phyloP scores from a whole-genome alignment of 2,329 filamentous ascomycete species.

The Epichloe bromicola region DNA sequence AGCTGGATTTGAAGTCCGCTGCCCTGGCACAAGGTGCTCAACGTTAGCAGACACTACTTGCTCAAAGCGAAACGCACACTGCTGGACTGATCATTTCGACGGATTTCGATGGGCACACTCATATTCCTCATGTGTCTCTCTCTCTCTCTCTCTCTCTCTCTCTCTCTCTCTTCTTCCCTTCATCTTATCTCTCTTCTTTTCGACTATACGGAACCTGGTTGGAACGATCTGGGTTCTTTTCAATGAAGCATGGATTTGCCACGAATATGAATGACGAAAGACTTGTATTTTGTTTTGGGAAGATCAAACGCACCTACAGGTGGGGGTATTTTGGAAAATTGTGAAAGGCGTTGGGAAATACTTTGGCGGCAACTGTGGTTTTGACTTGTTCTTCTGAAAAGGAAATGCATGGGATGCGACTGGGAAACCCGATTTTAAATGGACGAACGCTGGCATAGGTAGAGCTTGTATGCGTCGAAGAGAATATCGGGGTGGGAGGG shows the following conservation, averaged over 20 bases:
- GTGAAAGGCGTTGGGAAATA: conserved; percentile 1
- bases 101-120: neutral
- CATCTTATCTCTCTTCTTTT: neutral
- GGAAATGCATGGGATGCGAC: neutral
- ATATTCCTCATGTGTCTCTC: neutral
- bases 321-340: neutral
- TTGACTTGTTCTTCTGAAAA: neutral
- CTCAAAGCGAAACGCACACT: too few species aligned
- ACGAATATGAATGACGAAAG: conserved; percentile 4
- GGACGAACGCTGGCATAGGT: neutral
- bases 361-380: neutral
- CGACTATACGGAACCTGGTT: neutral
- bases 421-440: neutral
- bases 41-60: too few species aligned
- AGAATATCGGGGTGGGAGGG: neutral
- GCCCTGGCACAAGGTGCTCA: too few species aligned
- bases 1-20: too few species aligned
- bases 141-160: neutral
- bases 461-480: neutral
- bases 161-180: neutral
- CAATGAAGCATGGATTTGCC: neutral
- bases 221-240: neutral
- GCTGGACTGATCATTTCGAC: neutral
- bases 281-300: neutral
- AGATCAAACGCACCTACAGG: neutral